A percentile compares a stretch with the other conserved stretches of the same genome.
phyloP scores from a whole-genome alignment of 768 basidiomycete species.

The Leccinum arenicola region DNA sequence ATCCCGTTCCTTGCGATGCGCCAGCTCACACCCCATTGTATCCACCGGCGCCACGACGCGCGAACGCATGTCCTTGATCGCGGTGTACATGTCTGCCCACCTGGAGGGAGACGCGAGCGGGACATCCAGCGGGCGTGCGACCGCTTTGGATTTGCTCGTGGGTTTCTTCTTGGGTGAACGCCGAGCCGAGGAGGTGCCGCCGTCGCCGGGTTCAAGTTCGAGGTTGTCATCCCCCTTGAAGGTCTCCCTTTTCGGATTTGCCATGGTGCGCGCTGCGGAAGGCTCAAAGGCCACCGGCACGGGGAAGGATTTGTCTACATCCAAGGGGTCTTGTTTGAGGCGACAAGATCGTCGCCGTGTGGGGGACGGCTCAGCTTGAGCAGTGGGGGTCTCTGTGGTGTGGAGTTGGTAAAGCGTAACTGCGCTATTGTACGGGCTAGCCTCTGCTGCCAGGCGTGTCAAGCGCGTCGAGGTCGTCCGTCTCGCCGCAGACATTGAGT shows the following conservation, averaged over 20 bases:
- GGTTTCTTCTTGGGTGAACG: conserved; percentile 21
- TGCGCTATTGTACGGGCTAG: conserved; percentile 43
- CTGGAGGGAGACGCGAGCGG: conserved; percentile 65
- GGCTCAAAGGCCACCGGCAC: not conserved
- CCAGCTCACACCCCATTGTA: conserved; percentile 83
- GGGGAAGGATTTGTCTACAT: not conserved
- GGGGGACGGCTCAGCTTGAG: conserved; percentile 17
- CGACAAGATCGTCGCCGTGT: conserved; percentile 24
- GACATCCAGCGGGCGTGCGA: conserved; percentile 49
- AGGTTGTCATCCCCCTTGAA: not conserved
- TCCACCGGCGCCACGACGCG: conserved; percentile 83
- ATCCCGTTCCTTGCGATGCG: conserved; percentile 58
- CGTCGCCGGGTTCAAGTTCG: not conserved
- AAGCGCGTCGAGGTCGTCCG: conserved; percentile 28
- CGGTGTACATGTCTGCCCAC: conserved; percentile 70
- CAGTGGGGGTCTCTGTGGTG: not conserved
- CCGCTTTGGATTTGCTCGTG: conserved; percentile 53
- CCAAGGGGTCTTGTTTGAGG: conserved; percentile 27
- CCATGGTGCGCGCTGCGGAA: not conserved
- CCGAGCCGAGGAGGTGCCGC: not conserved
- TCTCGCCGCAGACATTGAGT: conserved; percentile 23
- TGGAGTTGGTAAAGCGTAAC: conserved; percentile 40
- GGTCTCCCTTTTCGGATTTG: not conserved
- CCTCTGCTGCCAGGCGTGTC: conserved; percentile 35
- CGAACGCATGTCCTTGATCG: conserved; percentile 75